Base-by-base conservation (phyloP, 805 yeast genomes). In the Metschnikowia matae region DNA sequence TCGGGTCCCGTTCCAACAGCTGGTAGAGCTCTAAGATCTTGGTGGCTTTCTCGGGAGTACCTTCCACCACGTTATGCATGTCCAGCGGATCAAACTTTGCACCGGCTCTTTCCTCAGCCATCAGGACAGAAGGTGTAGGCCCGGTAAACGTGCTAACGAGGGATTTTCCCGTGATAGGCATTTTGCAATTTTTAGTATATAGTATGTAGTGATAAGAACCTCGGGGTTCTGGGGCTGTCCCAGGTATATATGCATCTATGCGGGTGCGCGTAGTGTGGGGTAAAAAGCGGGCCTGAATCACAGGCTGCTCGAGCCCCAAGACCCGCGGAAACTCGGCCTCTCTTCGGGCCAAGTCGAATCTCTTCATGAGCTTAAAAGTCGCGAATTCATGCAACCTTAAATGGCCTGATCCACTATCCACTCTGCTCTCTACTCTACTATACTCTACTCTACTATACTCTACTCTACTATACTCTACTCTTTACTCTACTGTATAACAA, bases 51-150 rank as follows among this genome's bases (percentile, higher is more conserved):
- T 70, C 70, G 15, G 61, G 58, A 10, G 68, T 58, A 26, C 78
- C 78, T 55, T 73, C 78, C 53, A 73, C 65, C 50, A 73, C 68
- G 45, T 67, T 52, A 57, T 71, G 69, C 77, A 73, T 70, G 32
- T 67, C 62, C n/a, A 53, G 58, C 3, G 74, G 71, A 49, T 71
- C 70, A 40, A 65, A 69, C 40, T 60, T 59, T 21, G 66, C 61
- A 13, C 49, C 46, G 41, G 64, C 64, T 54, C 77, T 65, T 55
- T 73, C 77, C 35, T 56, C 57, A 10, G 58, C 61, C 53, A 69
- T 63, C 48, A 56, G 62, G 11, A 54, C 52, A 38, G 57, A 65
- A n/a, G 75, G 75, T 49, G 67, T 61, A 17, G 75, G 75, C 34
- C 67, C 71, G 5, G 57, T 50, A 20, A 46, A 33, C 5, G 63